Conservation (phyloP, 2,329 filamentous ascomycete genomes). For the Cordyceps tenuipes region DNA sequence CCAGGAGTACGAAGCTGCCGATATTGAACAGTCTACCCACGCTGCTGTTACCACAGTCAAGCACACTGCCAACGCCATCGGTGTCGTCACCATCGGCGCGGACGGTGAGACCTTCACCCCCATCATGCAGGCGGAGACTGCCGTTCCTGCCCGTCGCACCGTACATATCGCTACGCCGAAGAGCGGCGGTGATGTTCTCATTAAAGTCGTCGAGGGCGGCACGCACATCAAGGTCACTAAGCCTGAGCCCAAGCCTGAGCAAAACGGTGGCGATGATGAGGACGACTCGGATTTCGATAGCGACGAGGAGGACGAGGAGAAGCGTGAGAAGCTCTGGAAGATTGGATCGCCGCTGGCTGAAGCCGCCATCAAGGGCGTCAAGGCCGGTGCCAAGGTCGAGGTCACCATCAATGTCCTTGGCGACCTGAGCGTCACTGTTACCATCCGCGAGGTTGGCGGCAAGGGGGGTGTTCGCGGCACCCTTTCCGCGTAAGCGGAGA, state of each 20-base stretch:
- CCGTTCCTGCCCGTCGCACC: constrained; percentile 78
- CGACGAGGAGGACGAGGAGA: constrained; percentile 70
- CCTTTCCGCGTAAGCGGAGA: constrained; percentile 21
- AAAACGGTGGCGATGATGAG: constrained; percentile 54
- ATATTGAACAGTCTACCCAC: constrained; percentile 94
- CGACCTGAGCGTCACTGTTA: constrained; percentile 72
- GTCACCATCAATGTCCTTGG: constrained; percentile 81
- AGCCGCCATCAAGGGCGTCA: constrained; percentile 71
- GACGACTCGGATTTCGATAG: constrained; percentile 49
- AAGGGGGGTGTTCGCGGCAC: constrained; percentile 74
- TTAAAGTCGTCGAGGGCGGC: constrained; percentile 81
- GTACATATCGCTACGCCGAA: constrained; percentile 69
- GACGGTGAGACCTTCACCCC: constrained; percentile 67
- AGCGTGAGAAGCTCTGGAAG: constrained; percentile 88
- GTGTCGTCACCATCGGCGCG: constrained; percentile 60
- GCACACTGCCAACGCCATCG: constrained; percentile 81
- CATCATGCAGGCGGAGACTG: constrained; percentile 77
- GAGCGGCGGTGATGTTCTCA: constrained; percentile 76
- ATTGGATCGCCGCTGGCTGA: constrained; percentile 75
- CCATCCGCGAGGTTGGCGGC: constrained; percentile 75
- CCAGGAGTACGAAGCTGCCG: constrained; percentile 85
- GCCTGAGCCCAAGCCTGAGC: constrained; percentile 65
- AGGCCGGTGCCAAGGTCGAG: constrained; percentile 87
- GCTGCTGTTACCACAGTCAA: constrained; percentile 89
- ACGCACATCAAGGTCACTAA: constrained; percentile 91